These are phyloP conservation scores for Fusarium stilboides DNA, from an alignment of 2,329 filamentous ascomycete species.

Conservation along the genomic window DNA sequence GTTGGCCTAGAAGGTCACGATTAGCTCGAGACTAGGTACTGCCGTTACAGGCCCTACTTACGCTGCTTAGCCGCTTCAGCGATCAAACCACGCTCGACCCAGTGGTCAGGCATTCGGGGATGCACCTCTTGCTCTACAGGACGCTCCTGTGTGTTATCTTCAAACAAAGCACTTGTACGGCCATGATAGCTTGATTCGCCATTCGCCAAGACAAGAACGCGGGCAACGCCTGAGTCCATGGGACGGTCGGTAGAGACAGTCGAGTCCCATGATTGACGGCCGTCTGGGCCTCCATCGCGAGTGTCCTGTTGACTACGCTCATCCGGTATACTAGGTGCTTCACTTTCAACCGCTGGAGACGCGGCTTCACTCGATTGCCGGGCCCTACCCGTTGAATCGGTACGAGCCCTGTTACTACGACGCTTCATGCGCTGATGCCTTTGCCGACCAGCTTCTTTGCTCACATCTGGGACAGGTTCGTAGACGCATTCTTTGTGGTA, in stretches of 20 bases:
- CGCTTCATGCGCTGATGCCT: constrained; percentile 34
- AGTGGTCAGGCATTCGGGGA: constrained; percentile 55
- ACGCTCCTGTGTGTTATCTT: constrained; percentile 49
- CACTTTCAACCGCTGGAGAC: constrained; percentile 6
- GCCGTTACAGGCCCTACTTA: constrained; percentile 48
- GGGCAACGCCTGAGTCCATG: constrained; percentile 49
- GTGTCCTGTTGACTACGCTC: constrained; percentile 4
- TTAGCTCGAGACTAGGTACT: not conserved
- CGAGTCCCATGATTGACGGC: constrained; percentile 19
- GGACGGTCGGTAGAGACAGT: constrained; percentile 4
- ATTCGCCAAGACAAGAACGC: constrained; percentile 59
- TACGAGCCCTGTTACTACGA: constrained; percentile 18
- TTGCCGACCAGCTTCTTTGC: constrained; percentile 37
- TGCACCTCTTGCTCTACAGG: constrained; percentile 44
- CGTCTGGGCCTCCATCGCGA: constrained; percentile 14
- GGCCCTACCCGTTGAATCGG: not conserved
- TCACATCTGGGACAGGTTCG: constrained; percentile 48
- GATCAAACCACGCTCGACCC: constrained; percentile 60
- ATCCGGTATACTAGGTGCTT: constrained; percentile 4
- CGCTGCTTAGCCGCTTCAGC: constrained; percentile 44
- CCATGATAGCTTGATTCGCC: constrained; percentile 64
- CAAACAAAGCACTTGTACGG: constrained; percentile 64
- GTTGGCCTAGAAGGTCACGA: constrained; percentile 54
- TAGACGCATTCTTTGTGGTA: constrained; percentile 39
- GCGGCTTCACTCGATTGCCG: constrained; percentile 1